A percentile compares a stretch with the other conserved stretches of the same genome.
These are phyloP conservation scores for Coleophoma cylindrospora DNA, from an alignment of 2,329 filamentous ascomycete genomes.

Conservation along the genomic window DNA sequence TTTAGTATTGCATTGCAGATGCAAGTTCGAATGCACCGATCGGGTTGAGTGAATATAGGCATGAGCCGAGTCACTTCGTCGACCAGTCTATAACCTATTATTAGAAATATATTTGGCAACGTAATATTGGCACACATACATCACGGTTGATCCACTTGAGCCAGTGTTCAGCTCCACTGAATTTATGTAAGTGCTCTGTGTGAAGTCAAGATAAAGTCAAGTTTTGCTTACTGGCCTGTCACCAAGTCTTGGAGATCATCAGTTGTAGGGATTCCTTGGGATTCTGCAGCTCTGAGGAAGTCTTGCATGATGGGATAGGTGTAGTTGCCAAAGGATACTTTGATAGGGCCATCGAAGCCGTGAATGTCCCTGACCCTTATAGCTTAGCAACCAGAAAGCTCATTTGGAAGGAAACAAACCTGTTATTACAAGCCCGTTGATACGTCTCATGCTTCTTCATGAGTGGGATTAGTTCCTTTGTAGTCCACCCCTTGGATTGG, in stretches of 20 bases:
- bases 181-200: neutral
- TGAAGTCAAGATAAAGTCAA: neutral
- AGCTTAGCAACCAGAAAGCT: neutral
- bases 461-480: constrained; percentile 67
- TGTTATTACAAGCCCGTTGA: constrained; percentile 58
- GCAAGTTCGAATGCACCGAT: constrained; percentile 63
- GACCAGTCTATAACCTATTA: constrained; percentile 44
- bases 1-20: constrained; percentile 71
- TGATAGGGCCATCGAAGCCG: constrained; percentile 75
- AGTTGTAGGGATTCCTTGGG: constrained; percentile 68
- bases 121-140: constrained; percentile 25
- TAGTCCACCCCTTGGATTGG: constrained; percentile 74
- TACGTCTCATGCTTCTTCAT: constrained; percentile 83
- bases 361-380: constrained; percentile 51
- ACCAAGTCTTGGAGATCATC: constrained; percentile 72
- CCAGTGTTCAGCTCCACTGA: constrained; percentile 71
- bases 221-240: constrained; percentile 41
- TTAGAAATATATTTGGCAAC: no score
- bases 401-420: constrained; percentile 23
- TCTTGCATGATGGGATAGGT: constrained; percentile 80
- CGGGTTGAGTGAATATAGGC: constrained; percentile 75
- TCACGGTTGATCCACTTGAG: constrained; percentile 79
- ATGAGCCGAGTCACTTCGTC: constrained; percentile 72
- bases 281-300: constrained; percentile 68
- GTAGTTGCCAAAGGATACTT: constrained; percentile 63